Evolutionary conservation across 257 asterid species (phyloP).

Genomic region (Prunella vulgaris): DNA sequence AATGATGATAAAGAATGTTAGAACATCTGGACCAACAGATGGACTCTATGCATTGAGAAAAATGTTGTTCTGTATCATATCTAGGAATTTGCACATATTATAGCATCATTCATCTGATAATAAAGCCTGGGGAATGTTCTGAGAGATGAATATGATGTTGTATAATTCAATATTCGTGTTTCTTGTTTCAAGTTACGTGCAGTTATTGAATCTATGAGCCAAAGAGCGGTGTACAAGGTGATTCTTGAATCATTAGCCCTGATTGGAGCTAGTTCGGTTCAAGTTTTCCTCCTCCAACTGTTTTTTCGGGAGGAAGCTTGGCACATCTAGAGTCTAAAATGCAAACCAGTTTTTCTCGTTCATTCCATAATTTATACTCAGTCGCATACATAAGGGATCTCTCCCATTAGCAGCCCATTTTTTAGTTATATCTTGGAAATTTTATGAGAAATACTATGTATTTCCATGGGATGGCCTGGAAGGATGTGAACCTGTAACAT

Average conservation of each 20-base stretch:
- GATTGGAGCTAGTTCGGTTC: slow-evolving; percentile 50
- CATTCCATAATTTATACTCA: neutral
- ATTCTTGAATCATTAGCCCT: slow-evolving; percentile 61
- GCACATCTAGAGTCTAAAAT: slow-evolving; percentile 32
- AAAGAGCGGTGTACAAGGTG: slow-evolving; percentile 66
- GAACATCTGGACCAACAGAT: too few relatives aligned
- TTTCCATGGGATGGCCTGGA: neutral
- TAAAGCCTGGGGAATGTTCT: neutral
- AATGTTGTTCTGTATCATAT: too few relatives aligned
- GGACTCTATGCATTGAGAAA: too few relatives aligned
- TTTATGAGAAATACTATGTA: too few relatives aligned
- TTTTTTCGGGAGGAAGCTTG: slow-evolving; percentile 58
- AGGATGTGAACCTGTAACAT: neutral
- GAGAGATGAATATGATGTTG: too few relatives aligned
- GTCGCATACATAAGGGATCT: too few relatives aligned
- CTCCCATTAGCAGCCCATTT: too few relatives aligned
- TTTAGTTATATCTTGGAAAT: neutral
- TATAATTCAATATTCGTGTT: too few relatives aligned
- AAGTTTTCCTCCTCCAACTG: slow-evolving; percentile 61
- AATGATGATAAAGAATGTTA: too few relatives aligned
- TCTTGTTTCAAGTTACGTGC: slow-evolving; percentile 20
- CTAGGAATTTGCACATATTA: too few relatives aligned
- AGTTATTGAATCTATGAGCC: slow-evolving; percentile 69
- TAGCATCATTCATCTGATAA: too few relatives aligned
- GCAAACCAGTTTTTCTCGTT: neutral